Evolutionary conservation across 2,329 filamentous ascomycete genomes (phyloP).

Genomic region (Sclerotinia spermophila): DNA sequence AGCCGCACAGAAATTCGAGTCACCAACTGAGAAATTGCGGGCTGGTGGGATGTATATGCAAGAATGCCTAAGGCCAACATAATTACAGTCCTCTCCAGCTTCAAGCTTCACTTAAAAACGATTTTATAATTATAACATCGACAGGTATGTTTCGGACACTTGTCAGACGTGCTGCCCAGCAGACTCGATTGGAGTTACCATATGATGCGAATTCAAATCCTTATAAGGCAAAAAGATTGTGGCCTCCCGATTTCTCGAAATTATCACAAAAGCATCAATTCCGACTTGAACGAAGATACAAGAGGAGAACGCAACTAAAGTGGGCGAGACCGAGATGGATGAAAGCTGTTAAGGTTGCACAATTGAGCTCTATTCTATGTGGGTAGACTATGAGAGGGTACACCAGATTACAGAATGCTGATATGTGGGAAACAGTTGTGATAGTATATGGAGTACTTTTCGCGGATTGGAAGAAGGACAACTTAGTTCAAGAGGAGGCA

Average conservation of each 20-base stretch:
- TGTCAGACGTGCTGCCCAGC: conserved; percentile 41
- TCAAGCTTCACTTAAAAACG: not conserved
- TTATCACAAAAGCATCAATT: conserved; percentile 71
- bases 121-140: conserved; percentile 23
- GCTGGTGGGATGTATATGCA: conserved; percentile 22
- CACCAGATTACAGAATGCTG: not conserved
- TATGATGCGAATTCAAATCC: conserved; percentile 47
- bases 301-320: conserved; percentile 62
- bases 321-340: conserved; percentile 61
- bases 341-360: conserved; percentile 61
- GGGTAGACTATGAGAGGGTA: conserved; percentile 18
- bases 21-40: conserved; percentile 14
- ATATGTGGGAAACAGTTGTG: conserved; percentile 43
- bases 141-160: conserved; percentile 47
- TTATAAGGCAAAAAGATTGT: conserved; percentile 65
- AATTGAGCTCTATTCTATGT: conserved; percentile 42
- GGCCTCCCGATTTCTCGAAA: conserved; percentile 73
- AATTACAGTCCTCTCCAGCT: not conserved
- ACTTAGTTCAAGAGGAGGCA: conserved; percentile 36
- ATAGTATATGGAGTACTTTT: conserved; percentile 57
- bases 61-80: conserved; percentile 20
- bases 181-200: conserved; percentile 37
- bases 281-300: conserved; percentile 73
- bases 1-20: conserved; percentile 17
- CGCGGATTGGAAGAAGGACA: conserved; percentile 50